A percentile compares a stretch with the other conserved stretches of the same genome.
These are phyloP conservation scores for Medicago truncatula DNA, from an alignment of 306 rosid genomes.

Conservation along the genomic window MtrunA17r5.0-ANR NC_053042.1:51468501-51469000, in stretches of 20 bases:
- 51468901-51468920: too few relatives aligned
- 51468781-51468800: too few relatives aligned
- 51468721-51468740: conserved; percentile 49
- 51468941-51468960: too few relatives aligned
- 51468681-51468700: conserved; percentile 27
- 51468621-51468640: conserved; percentile 7
- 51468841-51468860: too few relatives aligned
- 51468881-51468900: too few relatives aligned
- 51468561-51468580: conserved; percentile 39
- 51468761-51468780: too few relatives aligned
- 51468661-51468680: background rate
- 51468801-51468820: too few relatives aligned
- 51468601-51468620: conserved; percentile 54
- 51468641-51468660: background rate
- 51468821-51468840: too few relatives aligned
- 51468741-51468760: background rate
- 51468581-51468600: conserved; percentile 33
- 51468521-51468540: conserved; percentile 49
- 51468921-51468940: too few relatives aligned
- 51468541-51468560: conserved; percentile 59
- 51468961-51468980: too few relatives aligned
- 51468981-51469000: too few relatives aligned
- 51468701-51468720: conserved; percentile 39
- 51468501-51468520: conserved; percentile 59
- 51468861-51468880: too few relatives aligned